Evolutionary conservation across 768 basidiomycete genomes (phyloP), one percentile per base, ranked within the genome.

Genomic region (Postia placenta): DNA sequence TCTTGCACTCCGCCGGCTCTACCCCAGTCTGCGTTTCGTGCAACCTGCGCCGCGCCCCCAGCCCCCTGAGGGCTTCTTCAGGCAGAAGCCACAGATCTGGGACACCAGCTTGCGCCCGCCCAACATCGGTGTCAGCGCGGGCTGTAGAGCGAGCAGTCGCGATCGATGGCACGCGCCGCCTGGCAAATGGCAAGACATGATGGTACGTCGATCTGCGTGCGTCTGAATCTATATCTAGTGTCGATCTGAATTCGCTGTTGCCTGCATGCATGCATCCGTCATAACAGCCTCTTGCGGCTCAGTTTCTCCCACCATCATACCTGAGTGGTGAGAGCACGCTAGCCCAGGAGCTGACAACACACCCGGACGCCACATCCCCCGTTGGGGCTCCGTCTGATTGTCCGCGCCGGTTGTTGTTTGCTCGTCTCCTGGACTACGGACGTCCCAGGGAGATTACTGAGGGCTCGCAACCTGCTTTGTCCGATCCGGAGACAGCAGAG

Each of bases 61-160:
- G 3, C 4, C 28, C 22, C 25, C 17, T 6, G 23, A n/a, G 3
- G 12, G 9, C 6, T 20, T 6, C 39, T 20, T 57, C 4, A 50
- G 56, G 7, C 52, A 57, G 48, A 51, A 51, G 25, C 56, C 56
- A 27, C 41, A 24, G 42, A 35, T 57, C 27, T 53, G 45, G 37
- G 56, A 57, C 35, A 30, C 54, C 3, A 39, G 51, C 33, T 23
- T 25, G 22, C 43, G 49, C 38, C 38, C 38, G 17, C 19, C 12
- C 7, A 19, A 22, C 38, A 14, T 6, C 11, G 20, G 38, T 19
- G 38, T 19, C 6, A 17, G 17, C 15, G n/a, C 33, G 33, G 33
- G n/a, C n/a, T n/a, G n/a, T n/a, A n/a, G 33, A n/a, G 33, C 33
- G n/a, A 9, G 9, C 33, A n/a, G 33, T 35, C 33, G 11, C n/a